phyloP scores from a whole-genome alignment of 2,329 filamentous ascomycete species.

The Pseudogymnoascus sp. region DNA sequence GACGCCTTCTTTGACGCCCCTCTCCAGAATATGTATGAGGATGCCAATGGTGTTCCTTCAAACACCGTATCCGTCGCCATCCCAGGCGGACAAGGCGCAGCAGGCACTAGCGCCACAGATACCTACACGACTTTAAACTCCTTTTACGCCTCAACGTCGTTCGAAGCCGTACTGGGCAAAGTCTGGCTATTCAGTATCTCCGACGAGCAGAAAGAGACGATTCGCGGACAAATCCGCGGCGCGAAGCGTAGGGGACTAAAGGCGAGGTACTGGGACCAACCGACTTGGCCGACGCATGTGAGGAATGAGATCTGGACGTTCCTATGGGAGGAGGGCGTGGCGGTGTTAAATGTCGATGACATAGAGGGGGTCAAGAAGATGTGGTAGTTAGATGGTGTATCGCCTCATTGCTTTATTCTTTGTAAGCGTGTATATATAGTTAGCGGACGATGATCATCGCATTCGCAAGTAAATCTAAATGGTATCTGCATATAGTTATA shows the following conservation, averaged over 20 bases:
- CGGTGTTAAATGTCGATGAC: slow-evolving; percentile 55
- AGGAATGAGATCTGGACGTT: slow-evolving; percentile 49
- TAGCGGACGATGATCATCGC: background rate
- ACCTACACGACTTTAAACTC: slow-evolving; percentile 48
- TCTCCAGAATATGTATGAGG: slow-evolving; percentile 34
- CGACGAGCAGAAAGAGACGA: slow-evolving; percentile 32
- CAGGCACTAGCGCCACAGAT: slow-evolving; percentile 29
- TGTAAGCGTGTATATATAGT: background rate
- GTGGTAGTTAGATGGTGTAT: background rate
- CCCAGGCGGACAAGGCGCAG: slow-evolving; percentile 33
- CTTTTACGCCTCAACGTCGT: slow-evolving; percentile 56
- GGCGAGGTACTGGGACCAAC: slow-evolving; percentile 52
- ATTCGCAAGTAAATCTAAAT: background rate
- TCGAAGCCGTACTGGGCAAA: slow-evolving; percentile 43
- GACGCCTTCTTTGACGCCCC: slow-evolving; percentile 62
- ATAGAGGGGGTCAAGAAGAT: background rate
- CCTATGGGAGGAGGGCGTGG: slow-evolving; percentile 47
- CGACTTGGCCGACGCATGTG: slow-evolving; percentile 45
- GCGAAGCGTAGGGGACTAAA: slow-evolving; percentile 45
- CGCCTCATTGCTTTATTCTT: background rate
- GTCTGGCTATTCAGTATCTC: slow-evolving; percentile 38
- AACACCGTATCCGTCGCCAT: slow-evolving; percentile 7
- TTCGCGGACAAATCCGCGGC: slow-evolving; percentile 37
- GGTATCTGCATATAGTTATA: slow-evolving; percentile 1
- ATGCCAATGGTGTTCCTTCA: slow-evolving; percentile 19